phyloP scores from a whole-genome alignment of 78 protist species.

The Dictyostelium citrinum region DNA sequence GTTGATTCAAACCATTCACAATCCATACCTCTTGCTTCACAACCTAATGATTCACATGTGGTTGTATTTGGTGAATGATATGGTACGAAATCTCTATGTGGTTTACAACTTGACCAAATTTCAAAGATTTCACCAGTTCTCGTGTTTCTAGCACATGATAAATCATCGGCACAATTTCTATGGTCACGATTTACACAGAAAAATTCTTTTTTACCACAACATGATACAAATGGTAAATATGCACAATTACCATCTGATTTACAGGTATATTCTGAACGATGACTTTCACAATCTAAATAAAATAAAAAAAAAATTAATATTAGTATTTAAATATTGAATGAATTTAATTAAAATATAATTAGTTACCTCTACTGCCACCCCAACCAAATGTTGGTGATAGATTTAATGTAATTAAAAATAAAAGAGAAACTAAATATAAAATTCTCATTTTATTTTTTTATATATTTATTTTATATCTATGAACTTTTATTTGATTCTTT shows the following conservation, averaged over 20 bases:
- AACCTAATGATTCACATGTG: conserved; percentile 44
- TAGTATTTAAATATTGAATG: not conserved
- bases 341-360: not conserved
- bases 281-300: not conserved
- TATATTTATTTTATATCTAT: not conserved
- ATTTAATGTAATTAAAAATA: not conserved
- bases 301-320: not conserved
- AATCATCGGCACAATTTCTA: not conserved
- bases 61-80: conserved; percentile 24
- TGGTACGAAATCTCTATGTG: not conserved
- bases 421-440: not conserved
- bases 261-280: conserved; percentile 1
- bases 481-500: not conserved
- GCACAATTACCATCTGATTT: not conserved
- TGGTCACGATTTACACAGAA: conserved; percentile 28
- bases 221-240: conserved; percentile 23
- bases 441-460: not conserved
- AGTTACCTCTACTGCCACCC: not conserved
- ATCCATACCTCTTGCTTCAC: not conserved
- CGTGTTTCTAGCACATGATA: not conserved
- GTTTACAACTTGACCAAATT: conserved; percentile 21
- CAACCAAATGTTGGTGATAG: not conserved
- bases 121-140: conserved; percentile 25
- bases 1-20: conserved; percentile 41
- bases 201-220: conserved; percentile 31